Evolutionary conservation across 164 flowering plant genomes (phyloP).

Genomic region (Protea cynaroides): DNA sequence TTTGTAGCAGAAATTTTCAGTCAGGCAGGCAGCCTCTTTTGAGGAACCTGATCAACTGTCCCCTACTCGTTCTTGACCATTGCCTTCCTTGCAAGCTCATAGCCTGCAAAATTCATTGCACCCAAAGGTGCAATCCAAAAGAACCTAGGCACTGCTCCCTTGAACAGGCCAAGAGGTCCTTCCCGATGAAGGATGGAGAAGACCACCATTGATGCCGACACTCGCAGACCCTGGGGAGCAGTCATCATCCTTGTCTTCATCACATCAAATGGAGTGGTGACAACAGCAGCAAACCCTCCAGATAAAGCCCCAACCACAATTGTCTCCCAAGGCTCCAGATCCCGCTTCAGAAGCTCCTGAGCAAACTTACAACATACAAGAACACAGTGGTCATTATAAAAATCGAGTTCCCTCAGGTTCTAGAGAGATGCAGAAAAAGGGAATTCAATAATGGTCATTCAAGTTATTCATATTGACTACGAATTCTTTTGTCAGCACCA

Average conservation of each 20-base stretch:
- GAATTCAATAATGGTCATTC: no score
- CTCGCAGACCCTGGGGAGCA: conserved; percentile 66
- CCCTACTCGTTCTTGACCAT: conserved; percentile 57
- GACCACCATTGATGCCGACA: conserved; percentile 69
- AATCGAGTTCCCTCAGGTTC: no score
- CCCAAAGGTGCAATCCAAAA: conserved; percentile 99
- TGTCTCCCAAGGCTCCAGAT: conserved; percentile 94
- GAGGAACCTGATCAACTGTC: conserved; percentile 25
- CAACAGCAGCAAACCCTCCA: conserved; percentile 91
- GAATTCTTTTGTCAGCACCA: no score
- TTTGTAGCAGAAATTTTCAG: conserved; percentile 5
- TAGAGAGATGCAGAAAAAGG: no score
- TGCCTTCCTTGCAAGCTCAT: conserved; percentile 90
- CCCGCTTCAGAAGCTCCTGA: conserved; percentile 63
- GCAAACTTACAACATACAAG: conserved; percentile 33
- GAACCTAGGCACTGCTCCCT: conserved; percentile 94
- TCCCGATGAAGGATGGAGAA: conserved; percentile 76
- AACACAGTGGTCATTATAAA: neutral
- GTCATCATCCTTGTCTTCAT: conserved; percentile 99
- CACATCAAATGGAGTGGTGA: conserved; percentile 95
- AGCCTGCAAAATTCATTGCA: conserved; percentile 99
- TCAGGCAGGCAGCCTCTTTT: conserved; percentile 38
- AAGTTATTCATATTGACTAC: no score
- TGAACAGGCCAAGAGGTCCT: conserved; percentile 90
- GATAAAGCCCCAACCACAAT: conserved; percentile 87